Conservation (phyloP, 2,329 filamentous ascomycete genomes). For the Diplodia scrobiculata region DNA sequence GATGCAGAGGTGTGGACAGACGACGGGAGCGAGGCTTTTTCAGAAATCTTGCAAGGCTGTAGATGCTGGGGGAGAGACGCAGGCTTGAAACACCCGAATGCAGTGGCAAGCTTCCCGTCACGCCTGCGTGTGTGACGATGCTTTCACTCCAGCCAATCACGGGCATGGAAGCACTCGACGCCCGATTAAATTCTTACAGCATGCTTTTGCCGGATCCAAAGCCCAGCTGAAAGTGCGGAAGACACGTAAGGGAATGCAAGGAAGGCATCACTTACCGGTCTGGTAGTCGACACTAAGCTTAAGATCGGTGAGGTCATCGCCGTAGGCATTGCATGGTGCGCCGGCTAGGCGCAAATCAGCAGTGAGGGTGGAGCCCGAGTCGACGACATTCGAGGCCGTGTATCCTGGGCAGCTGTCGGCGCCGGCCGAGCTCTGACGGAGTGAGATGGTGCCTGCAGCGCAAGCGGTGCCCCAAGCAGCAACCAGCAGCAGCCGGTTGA, state of each 20-base stretch:
- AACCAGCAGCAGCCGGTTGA: slow-evolving; percentile 7
- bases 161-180: neutral
- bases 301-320: slow-evolving; percentile 59
- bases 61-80: slow-evolving; percentile 4
- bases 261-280: slow-evolving; percentile 50
- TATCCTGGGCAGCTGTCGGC: slow-evolving; percentile 65
- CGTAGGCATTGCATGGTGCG: slow-evolving; percentile 62
- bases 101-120: slow-evolving; percentile 9
- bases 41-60: neutral
- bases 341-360: slow-evolving; percentile 72
- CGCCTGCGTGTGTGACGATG: slow-evolving; percentile 8
- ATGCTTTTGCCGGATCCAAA: neutral
- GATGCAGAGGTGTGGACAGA: slow-evolving; percentile 1
- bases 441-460: slow-evolving; percentile 14
- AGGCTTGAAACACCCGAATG: slow-evolving; percentile 10
- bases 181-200: neutral
- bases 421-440: slow-evolving; percentile 1
- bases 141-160: neutral
- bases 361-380: slow-evolving; percentile 60
- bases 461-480: slow-evolving; percentile 5
- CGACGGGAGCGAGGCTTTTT: neutral
- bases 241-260: neutral
- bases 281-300: slow-evolving; percentile 64
- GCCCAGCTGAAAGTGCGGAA: neutral
- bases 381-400: slow-evolving; percentile 61